A percentile compares a stretch with the other conserved stretches of the same genome.
Evolutionary conservation across 2,329 filamentous ascomycete genomes (phyloP).

Genomic region (Elsinoe perseae): DNA sequence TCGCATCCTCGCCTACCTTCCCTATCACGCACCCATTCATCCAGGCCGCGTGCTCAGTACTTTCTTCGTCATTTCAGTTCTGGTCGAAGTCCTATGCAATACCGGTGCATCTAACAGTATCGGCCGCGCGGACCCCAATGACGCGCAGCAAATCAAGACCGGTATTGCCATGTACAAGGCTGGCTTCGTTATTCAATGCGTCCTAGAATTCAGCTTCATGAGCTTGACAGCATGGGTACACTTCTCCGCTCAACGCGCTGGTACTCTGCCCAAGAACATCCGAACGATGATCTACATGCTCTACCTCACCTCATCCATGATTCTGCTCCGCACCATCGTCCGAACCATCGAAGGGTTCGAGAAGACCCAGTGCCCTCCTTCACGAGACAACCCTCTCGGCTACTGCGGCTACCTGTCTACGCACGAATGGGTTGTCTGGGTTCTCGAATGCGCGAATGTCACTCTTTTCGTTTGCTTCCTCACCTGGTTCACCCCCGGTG

Average conservation of each 20-base stretch:
- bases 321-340: slow-evolving; percentile 44
- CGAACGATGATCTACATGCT: slow-evolving; percentile 39
- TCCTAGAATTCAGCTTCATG: slow-evolving; percentile 44
- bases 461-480: slow-evolving; percentile 44
- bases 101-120: slow-evolving; percentile 44
- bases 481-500: slow-evolving; percentile 47
- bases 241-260: slow-evolving; percentile 23
- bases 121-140: slow-evolving; percentile 26
- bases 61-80: slow-evolving; percentile 46
- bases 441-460: slow-evolving; percentile 48
- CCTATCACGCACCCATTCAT: slow-evolving; percentile 51
- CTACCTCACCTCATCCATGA: slow-evolving; percentile 42
- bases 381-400: slow-evolving; percentile 19
- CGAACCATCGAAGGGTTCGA: slow-evolving; percentile 45
- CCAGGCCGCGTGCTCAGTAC: slow-evolving; percentile 53
- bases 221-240: slow-evolving; percentile 42
- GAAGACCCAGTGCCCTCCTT: slow-evolving; percentile 19
- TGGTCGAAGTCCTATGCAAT: slow-evolving; percentile 46
- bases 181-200: slow-evolving; percentile 45
- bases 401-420: slow-evolving; percentile 33
- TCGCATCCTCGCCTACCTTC: slow-evolving; percentile 54
- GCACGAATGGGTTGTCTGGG: slow-evolving; percentile 48
- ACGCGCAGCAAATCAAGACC: slow-evolving; percentile 31
- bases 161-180: slow-evolving; percentile 44
- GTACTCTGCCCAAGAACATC: slow-evolving; percentile 39